Evolutionary conservation across 1,139 yeast species (phyloP), one percentile per base, ranked within the genome.

Genomic region (Zygosaccharomyces sapae): DNA sequence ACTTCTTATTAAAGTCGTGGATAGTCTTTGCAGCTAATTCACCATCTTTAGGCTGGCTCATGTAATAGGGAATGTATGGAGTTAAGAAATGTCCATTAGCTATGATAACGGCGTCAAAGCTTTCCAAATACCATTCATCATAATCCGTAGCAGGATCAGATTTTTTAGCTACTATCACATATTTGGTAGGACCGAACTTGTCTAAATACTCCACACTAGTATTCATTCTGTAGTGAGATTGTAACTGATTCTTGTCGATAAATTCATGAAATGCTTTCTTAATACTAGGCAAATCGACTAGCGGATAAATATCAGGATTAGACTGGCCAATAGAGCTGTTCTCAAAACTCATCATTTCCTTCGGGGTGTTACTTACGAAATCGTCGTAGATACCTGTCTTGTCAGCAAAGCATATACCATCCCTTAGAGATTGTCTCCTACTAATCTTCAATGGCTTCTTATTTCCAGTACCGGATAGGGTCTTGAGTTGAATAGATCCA

Each of bases 41-140:
- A 24, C 35, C 36, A 18, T 31, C 48, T 8, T 37, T 38, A 12
- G 47, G 50, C 7, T 25, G 34, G 40, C 52, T 50, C 56, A 53
- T 53, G 42, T 52, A 53, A 33, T 39, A 53, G 2, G 81, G 81
- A 25, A 76, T 66, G 49, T 63, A 72, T 0, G 81, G 81, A 12
- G 74, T 66, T 24, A 70, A 68, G 48, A 70, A 73, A 45, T 74
- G 71, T 1, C 81, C 81, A 44, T 67, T 70, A n/a, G 77, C 77
- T n/a, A 74, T 59, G 7, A 52, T 50, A 18, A 53, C 51, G 20
- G 56, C 55, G 53, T 75, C 79, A 50, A 71, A 65, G 2, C 54
- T 48, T 50, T 68, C 74, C 4, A 57, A 52, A 43, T 67, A 69
- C 70, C 66, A 66, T 19, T 50, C 51, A 20, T 53, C 56, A 24